Evolutionary conservation across 768 basidiomycete genomes (phyloP), one percentile per base, ranked within the genome.

Genomic region (Pisolithus tinctorius): DNA sequence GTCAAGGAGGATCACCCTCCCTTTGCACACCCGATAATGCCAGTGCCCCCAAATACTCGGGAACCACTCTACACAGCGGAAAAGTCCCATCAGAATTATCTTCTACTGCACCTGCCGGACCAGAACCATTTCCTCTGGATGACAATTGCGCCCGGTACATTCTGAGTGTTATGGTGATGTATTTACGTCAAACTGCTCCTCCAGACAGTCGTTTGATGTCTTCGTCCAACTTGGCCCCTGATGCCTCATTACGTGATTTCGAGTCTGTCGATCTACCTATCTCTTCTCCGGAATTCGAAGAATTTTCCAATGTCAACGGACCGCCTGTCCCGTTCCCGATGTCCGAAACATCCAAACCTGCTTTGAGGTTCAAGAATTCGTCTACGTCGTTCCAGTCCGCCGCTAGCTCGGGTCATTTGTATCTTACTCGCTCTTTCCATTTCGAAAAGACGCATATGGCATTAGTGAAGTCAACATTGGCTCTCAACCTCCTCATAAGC

Each of bases 141-240:
- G 93, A 94, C 54, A 74, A 76, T 34, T 85, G 88, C 57, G 90
- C 88, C 25, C 81, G 78, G 63, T 91, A 92, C 64, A 76, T 92
- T 42, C 71, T 93, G 48, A 84, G 82, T 63, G 84, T 93, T 41
- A 83, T 93, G 80, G 78, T 89, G 16, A 69, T 85, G n/a, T 89
- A 88, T 64, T 76, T 92, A 34, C 80, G 88, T 16, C 84, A 89
- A 63, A 84, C 86, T 0, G 73, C 81, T 0, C 71, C 77, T 31
- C 67, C 74, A 20, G 82, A 86, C 16, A 68, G 71, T 30, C 71
- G 76, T 8, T 69, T 80, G n/a, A 76, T 78, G 69, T 81, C 79
- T 61, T 76, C 81, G 17, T 79, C 80, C 20, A 82, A 76, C 56
- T 73, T 79, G 30, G 81, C 77, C 20, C 79, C 83, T 37, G 77